Base-by-base conservation (phyloP, 2,329 filamentous ascomycete genomes). In the Penicillium sp. region DNA sequence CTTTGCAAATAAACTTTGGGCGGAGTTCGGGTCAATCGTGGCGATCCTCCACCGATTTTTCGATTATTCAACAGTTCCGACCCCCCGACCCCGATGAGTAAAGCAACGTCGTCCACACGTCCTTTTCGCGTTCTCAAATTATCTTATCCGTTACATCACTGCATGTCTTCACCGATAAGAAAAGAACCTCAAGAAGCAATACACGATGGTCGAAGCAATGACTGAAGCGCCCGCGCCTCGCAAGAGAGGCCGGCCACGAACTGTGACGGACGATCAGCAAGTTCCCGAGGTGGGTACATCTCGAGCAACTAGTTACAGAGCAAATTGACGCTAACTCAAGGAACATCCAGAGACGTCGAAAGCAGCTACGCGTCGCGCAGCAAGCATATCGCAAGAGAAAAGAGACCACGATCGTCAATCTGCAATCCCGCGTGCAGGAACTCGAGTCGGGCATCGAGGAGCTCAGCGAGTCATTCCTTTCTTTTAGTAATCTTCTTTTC, bases 331-430 rank as follows among this genome's bases (percentile, higher is more conserved):
- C 59, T 66, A 33, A 64, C 56, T 14, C 24, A 22, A 22, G n/a
- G 19, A 6, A 46, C 55, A 35, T 59, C n/a, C 57, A 69, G 67
- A 65, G 60, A 62, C 67, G 66, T 51, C 67, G 67, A 55, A 68
- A 60, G 54, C 67, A 69, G 54, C 65, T 69, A 35, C 66, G 67
- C 36, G 60, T 66, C 13, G 67, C 67, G 7, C 67, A 69, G 47
- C 67, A 69, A 33, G 66, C 62, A 36, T 69, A 69, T 66, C 66
- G 67, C 37, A 60, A 61, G 46, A 62, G 67, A 35, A 69, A 69
- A 47, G 67, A 69, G 35, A 69, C 57, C 39, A 68, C 67, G 6
- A 69, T 69, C 43, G 60, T 14, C 47, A 67, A 63, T 54, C 55
- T 69, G 19, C 67, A 68, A 58, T 54, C 46, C 19, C 67, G 67